These are phyloP conservation scores for Auriscalpium orientale DNA, from an alignment of 768 basidiomycete genomes.

Conservation along the genomic window DNA sequence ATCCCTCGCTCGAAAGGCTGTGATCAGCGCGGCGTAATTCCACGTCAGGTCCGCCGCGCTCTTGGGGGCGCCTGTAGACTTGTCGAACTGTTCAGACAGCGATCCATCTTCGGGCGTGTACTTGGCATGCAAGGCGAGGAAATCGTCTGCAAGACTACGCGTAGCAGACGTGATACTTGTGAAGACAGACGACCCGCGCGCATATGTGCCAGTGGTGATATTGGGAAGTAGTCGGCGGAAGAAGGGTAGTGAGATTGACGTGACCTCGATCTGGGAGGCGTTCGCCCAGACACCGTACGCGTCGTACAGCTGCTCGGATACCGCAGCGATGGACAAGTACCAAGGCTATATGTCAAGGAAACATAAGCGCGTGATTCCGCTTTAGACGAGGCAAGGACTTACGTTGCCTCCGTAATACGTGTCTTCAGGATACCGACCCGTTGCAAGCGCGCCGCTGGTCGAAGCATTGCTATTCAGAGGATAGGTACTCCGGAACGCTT, in stretches of 20 bases:
- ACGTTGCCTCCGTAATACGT: constrained; percentile 66
- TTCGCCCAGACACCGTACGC: constrained; percentile 59
- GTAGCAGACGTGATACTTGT: constrained; percentile 41
- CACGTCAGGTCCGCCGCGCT: constrained; percentile 66
- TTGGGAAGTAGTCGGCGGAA: constrained; percentile 50
- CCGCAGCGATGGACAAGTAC: constrained; percentile 68
- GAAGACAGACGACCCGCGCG: constrained; percentile 40
- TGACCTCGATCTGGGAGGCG: constrained; percentile 44
- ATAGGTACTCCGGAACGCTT: constrained; percentile 64
- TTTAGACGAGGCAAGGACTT: constrained; percentile 17
- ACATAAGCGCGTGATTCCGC: neutral
- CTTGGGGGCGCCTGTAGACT: constrained; percentile 38
- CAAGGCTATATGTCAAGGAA: constrained; percentile 42
- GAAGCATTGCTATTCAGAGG: constrained; percentile 51
- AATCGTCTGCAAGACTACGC: constrained; percentile 54
- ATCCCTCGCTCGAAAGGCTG: constrained; percentile 48
- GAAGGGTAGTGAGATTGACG: constrained; percentile 57
- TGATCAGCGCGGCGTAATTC: constrained; percentile 64
- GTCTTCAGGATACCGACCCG: constrained; percentile 73
- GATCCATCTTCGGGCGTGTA: constrained; percentile 54
- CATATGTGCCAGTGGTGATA: constrained; percentile 46
- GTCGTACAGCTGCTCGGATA: constrained; percentile 70
- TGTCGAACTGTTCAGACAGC: constrained; percentile 57
- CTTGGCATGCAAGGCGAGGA: constrained; percentile 46
- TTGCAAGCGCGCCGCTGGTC: constrained; percentile 49